Evolutionary conservation across 2,329 filamentous ascomycete genomes (phyloP), one percentile per base, ranked within the genome.

Genomic region (Coniella lustricola): DNA sequence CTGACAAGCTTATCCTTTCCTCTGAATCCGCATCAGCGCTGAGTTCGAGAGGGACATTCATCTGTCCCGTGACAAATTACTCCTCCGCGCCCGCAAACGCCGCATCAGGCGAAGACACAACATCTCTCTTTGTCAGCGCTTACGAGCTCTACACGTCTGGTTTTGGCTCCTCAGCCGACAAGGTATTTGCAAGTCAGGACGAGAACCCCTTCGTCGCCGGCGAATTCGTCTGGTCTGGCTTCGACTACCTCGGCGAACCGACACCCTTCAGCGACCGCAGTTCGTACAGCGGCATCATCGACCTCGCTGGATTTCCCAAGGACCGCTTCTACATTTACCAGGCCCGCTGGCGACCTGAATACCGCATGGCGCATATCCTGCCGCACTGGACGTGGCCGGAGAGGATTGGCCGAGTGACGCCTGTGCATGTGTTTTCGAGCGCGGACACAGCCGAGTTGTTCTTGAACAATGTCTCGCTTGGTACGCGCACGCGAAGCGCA

Each of bases 331-430:
- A 68, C 53, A 56, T 79, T 3, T 80, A 79, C 51, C 76, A 79
- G 55, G 60, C 74, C 0, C 69, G 73, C 7, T 80, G 76, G 77
- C 62, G 69, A 3, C 64, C 75, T 0, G 68, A 73, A 14, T 46
- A 75, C 0, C 60, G 55, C 2, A 68, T 72, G 60, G 75, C 73
- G 3, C 74, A 79, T 54, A 71, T 79, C 16, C 65, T 79, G 0
- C 76, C 76, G 2, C 76, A 79, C 56, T 79, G 76, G 76, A 77
- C 65, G 14, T 80, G 74, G 73, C 69, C 73, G 0, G 67, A 70
- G 14, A 62, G 74, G 0, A 64, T 65, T 0, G 72, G 72, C 2
- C 52, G 69, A 48, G 62, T 70, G 1, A 79, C 75, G 3, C 76
- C 75, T 0, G 74, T 79, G 1, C 75, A 79, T 54, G 74, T 77